Evolutionary conservation across 2,329 filamentous ascomycete species (phyloP), one percentile per base, ranked within the genome.

Genomic region (Cyanodermella asteris): DNA sequence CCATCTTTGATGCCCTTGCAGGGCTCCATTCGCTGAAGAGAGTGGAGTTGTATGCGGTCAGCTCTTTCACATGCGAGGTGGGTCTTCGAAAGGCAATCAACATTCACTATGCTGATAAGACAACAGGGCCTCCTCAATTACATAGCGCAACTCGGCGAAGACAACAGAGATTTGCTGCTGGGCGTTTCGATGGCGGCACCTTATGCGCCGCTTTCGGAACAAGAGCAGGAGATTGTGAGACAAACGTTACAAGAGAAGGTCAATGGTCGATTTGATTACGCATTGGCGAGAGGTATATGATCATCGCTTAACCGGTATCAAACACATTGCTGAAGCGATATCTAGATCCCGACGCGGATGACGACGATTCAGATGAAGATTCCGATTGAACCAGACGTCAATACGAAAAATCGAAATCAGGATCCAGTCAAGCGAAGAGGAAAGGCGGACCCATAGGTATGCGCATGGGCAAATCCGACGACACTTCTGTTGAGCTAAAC

Each of bases 1-100:
- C 53, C 13, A 45, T 61, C 7, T 51, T 59, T 28, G 38, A 39
- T 17, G 38, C 41, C 4, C 38, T 67, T 8, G 49, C 59, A 7
- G 40, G 40, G 5, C 45, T 71, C 21, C 39, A 40, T 4, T 49
- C 56, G 16, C 44, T 74, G 18, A 57, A 55, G 22, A 49, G 44
- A 4, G 45, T 73, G 5, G 55, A 53, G 4, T 56, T 72, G 20
- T 55, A 53, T 18, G 63, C 60, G 3, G 44, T 59, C 3, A 66
- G 67, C 0, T 42, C 43, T 3, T 71, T 74, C 38, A 61, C 59
- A 0, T 45, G 46, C 3, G 40, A 51, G n/a, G n/a, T n/a, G n/a
- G n/a, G n/a, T n/a, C n/a, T n/a, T n/a, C n/a, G n/a, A n/a, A n/a
- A n/a, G n/a, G n/a, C n/a, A n/a, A n/a, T n/a, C n/a, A n/a, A n/a